phyloP scores from a whole-genome alignment of 441 rosid species.

The Adansonia gregorii region DNA sequence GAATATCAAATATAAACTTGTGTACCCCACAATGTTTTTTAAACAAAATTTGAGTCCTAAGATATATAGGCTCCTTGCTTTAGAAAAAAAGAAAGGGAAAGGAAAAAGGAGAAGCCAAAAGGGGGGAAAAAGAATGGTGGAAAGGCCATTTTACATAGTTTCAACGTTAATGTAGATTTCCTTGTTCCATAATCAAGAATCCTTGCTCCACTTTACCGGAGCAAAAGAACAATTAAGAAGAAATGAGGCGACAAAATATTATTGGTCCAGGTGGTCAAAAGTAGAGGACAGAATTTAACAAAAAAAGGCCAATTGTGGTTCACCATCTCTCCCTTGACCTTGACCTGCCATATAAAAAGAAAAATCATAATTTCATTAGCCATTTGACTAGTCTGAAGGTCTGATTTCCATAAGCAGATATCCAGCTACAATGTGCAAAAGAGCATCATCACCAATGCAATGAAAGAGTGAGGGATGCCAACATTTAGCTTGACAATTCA shows the following conservation, averaged over 20 bases:
- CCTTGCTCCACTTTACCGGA: slow-evolving; percentile 46
- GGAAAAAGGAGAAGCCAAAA: neutral
- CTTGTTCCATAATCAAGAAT: slow-evolving; percentile 39
- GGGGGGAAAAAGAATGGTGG: neutral
- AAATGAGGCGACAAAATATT: slow-evolving; percentile 18
- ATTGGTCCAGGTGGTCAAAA: slow-evolving; percentile 33
- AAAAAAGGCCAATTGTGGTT: slow-evolving; percentile 36
- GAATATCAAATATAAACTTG: slow-evolving; percentile 26
- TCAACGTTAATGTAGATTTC: slow-evolving; percentile 35
- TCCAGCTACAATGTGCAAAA: neutral
- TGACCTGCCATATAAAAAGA: slow-evolving; percentile 40
- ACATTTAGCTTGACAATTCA: neutral
- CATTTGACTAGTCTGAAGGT: neutral
- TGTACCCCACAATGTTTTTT: slow-evolving; percentile 36
- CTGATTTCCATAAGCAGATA: neutral
- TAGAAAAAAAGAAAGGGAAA: slow-evolving; percentile 2
- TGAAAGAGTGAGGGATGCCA: neutral
- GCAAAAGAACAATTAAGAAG: slow-evolving; percentile 35
- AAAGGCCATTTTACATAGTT: slow-evolving; percentile 42
- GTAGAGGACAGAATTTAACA: slow-evolving; percentile 27
- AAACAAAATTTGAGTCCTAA: slow-evolving; percentile 41
- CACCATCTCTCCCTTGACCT: slow-evolving; percentile 71
- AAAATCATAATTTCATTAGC: slow-evolving; percentile 5
- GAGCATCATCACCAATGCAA: neutral
- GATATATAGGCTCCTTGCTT: slow-evolving; percentile 37